Evolutionary conservation across 768 basidiomycete species (phyloP), one percentile per base, ranked within the genome.

Genomic region (Ramaria rubella): DNA sequence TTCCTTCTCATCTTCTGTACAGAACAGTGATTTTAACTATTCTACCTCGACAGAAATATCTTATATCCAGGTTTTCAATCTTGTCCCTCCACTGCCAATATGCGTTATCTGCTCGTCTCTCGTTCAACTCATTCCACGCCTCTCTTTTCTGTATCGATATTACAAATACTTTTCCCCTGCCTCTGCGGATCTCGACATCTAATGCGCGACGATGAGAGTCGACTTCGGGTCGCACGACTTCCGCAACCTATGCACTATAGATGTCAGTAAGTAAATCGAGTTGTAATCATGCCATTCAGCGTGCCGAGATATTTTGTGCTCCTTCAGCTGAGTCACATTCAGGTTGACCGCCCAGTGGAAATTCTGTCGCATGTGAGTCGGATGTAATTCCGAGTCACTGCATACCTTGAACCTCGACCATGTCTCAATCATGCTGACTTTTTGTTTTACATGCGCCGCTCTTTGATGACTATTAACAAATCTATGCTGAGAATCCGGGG

Each of bases 141-240:
- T 87, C 72, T 86, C 84, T 12, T 97, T 94, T 73, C 75, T 71
- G 51, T 84, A 81, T 64, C 78, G 96, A 34, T 94, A 99, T 68
- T 98, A 99, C 82, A 97, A 95, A 67, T 99, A 98, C 72, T 95
- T 97, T 70, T 98, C 98, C 76, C 55, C 55, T 23, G 79, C 83
- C 31, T 70, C 82, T 0, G 71, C 75, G 30, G 71, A 71, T 27
- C 82, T 97, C 54, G 81, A 94, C 69, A 67, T 94, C 27, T 64
- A 72, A 97, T 98, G 94, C 80, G 78, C 59, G 75, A 80, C 31
- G 94, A 82, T 1, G 90, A 90, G 0, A 60, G 72, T 2, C 73
- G 78, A 5, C 76, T 99, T 92, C 27, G 95, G 95, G 33, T 83
- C 87, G 59, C 94, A 97, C 73, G 95, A 97, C 72, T 98, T 96